Conservation (phyloP, 345 rosid species). For the Carallia pectinifolia region DNA sequence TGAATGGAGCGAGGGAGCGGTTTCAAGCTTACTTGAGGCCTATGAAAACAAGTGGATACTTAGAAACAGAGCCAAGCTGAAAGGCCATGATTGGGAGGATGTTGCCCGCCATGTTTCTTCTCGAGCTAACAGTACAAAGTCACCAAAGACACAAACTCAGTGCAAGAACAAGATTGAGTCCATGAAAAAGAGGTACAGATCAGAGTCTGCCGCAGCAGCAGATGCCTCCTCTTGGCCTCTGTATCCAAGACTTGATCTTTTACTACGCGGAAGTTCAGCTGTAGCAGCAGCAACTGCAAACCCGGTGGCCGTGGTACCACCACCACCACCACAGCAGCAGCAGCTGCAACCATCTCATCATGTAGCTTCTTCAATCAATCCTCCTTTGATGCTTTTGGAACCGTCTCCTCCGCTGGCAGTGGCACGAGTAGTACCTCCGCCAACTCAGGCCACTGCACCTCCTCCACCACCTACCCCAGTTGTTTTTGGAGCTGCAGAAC, state of each 20-base stretch:
- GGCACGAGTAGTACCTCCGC: conserved; percentile 13
- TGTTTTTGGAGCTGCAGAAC: conserved; percentile 18
- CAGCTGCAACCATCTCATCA: conserved; percentile 21
- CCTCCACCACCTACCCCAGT: conserved; percentile 14
- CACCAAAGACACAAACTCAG: conserved; percentile 91
- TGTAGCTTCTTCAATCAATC: conserved; percentile 19
- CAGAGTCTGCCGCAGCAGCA: conserved; percentile 63
- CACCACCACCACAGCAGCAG: conserved; percentile 21
- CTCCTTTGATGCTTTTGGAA: conserved; percentile 48
- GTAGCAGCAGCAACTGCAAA: background rate
- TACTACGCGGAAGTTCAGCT: conserved; percentile 59
- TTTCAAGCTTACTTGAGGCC: conserved; percentile 84
- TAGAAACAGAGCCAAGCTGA: conserved; percentile 87
- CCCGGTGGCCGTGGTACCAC: conserved; percentile 4
- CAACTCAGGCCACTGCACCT: conserved; percentile 22
- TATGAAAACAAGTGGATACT: conserved; percentile 89
- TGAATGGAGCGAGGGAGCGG: conserved; percentile 99
- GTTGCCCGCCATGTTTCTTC: conserved; percentile 75
- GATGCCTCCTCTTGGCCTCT: conserved; percentile 91
- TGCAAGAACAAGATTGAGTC: conserved; percentile 99
- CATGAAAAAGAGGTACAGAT: conserved; percentile 92
- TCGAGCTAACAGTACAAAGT: conserved; percentile 57
- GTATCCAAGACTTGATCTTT: conserved; percentile 72
- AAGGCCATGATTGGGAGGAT: conserved; percentile 97
- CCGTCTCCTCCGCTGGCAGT: conserved; percentile 20